A percentile compares a stretch with the other conserved stretches of the same genome.
Evolutionary conservation across 1,284 basidiomycete genomes (phyloP).

Genomic region (Rhizopogon parksii): DNA sequence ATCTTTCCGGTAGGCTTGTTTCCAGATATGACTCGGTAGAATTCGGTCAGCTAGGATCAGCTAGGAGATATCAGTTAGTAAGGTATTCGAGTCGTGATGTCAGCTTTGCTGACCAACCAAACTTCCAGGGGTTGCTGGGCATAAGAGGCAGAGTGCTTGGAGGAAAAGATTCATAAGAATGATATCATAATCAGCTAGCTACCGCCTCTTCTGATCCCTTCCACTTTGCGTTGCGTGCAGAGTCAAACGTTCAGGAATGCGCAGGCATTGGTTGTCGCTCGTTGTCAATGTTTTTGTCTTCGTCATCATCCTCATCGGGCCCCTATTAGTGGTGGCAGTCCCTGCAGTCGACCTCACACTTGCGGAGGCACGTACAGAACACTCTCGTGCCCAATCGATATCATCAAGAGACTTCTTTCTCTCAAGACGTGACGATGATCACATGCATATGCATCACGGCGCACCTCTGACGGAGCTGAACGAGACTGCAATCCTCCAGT

Average conservation of each 20-base stretch:
- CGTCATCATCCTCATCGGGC: slow-evolving; percentile 5
- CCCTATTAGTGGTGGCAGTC: slow-evolving; percentile 16
- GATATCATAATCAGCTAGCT: slow-evolving; percentile 2
- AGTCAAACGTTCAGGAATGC: slow-evolving; percentile 19
- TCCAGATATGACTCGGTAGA: too few relatives aligned
- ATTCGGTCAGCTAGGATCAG: too few relatives aligned
- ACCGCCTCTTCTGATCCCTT: slow-evolving; percentile 12
- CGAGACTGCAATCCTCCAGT: slow-evolving; percentile 60
- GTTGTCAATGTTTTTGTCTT: slow-evolving; percentile 18
- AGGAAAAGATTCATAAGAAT: background rate
- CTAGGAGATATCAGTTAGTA: too few relatives aligned
- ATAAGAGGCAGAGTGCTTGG: too few relatives aligned
- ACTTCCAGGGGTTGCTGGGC: background rate
- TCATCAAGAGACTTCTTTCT: slow-evolving; percentile 1
- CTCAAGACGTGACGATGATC: slow-evolving; percentile 26
- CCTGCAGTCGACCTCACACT: slow-evolving; percentile 7
- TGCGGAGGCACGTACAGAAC: background rate
- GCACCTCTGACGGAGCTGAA: slow-evolving; percentile 58
- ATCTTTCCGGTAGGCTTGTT: too few relatives aligned
- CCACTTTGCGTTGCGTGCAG: slow-evolving; percentile 5
- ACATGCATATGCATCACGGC: slow-evolving; percentile 41
- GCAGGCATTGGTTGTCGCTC: slow-evolving; percentile 25
- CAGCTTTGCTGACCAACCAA: slow-evolving; percentile 8
- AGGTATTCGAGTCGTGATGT: background rate
- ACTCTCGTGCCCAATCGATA: background rate